These are phyloP conservation scores for Diplodia sapinea DNA, from an alignment of 2,329 filamentous ascomycete genomes.

Conservation along the genomic window DNA sequence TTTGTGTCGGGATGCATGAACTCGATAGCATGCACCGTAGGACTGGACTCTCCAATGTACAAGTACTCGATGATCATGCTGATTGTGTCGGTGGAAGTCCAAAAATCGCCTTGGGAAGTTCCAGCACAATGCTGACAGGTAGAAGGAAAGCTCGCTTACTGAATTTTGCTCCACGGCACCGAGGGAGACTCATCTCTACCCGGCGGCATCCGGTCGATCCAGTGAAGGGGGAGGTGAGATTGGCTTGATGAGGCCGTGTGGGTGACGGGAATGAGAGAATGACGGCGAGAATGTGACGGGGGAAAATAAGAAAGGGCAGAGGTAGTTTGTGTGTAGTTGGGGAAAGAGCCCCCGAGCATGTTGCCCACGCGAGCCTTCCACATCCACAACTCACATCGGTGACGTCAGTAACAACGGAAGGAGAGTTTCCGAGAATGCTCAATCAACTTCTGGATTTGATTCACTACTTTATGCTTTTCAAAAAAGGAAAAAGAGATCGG, in stretches of 20 bases:
- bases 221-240: neutral
- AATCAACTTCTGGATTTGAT: neutral
- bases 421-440: neutral
- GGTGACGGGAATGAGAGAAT: neutral
- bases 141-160: neutral
- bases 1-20: neutral
- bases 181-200: no score
- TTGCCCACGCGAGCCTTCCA: neutral
- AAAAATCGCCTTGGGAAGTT: neutral
- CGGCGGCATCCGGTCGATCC: no score
- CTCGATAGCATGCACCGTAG: neutral
- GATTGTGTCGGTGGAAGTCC: no score
- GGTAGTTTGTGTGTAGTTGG: no score
- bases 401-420: neutral
- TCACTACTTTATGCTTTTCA: neutral
- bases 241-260: neutral
- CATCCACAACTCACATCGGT: neutral
- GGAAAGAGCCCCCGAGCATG: neutral
- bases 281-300: neutral
- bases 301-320: neutral
- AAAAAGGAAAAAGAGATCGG: neutral
- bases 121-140: neutral
- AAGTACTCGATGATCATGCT: neutral
- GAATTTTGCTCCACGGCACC: neutral
- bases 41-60: neutral